These are phyloP conservation scores for Trichoderma cornu-damae DNA, from an alignment of 2,329 filamentous ascomycete genomes.

Conservation along the genomic window DNA sequence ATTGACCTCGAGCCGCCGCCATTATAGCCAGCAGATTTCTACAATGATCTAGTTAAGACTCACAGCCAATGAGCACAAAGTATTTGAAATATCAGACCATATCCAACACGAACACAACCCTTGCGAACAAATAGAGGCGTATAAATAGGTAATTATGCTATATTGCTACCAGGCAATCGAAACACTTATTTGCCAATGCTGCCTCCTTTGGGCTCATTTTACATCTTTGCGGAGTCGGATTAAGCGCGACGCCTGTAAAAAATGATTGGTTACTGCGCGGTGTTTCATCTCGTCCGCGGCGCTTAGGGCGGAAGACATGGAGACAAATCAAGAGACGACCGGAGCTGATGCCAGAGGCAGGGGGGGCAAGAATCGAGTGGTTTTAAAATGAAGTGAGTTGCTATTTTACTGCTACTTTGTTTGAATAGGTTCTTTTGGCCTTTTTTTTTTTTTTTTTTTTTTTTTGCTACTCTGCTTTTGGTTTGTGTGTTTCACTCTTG, in stretches of 20 bases:
- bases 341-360: background rate
- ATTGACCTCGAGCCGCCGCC: slow-evolving; percentile 8
- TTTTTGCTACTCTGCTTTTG: background rate
- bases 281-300: slow-evolving; percentile 7
- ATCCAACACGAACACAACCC: background rate
- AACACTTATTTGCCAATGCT: background rate
- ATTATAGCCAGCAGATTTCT: background rate
- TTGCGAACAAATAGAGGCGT: background rate
- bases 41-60: background rate
- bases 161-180: background rate
- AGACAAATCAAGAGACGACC: background rate
- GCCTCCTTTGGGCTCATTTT: background rate
- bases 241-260: background rate
- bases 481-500: background rate
- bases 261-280: slow-evolving; percentile 4
- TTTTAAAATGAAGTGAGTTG: background rate
- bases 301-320: background rate
- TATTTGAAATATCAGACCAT: background rate
- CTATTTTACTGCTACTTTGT: background rate
- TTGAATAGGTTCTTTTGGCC: background rate
- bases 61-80: too few relatives aligned
- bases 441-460: background rate
- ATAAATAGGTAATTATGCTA: background rate
- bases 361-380: background rate
- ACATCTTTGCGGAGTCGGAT: background rate